Evolutionary conservation across 2,329 filamentous ascomycete species (phyloP).

Genomic region (Allantophomopsis lycopodina): DNA sequence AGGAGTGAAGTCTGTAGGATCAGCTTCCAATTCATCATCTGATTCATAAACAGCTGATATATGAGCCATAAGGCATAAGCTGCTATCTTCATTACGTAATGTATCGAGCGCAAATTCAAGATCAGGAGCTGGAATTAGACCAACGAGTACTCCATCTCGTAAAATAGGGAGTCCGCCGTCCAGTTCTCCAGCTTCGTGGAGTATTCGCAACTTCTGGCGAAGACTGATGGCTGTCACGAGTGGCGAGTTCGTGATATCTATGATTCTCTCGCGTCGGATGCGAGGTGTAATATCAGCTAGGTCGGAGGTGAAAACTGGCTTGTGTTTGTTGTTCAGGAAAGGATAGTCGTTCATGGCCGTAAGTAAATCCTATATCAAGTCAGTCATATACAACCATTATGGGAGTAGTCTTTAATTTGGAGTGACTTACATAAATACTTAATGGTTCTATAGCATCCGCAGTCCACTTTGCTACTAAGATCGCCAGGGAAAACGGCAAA

Average conservation of each 20-base stretch:
- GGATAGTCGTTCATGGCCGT: constrained; percentile 97
- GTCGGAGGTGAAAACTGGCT: constrained; percentile 79
- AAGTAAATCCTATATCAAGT: constrained; percentile 53
- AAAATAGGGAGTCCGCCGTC: constrained; percentile 87
- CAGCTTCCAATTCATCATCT: constrained; percentile 49
- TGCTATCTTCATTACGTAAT: constrained; percentile 59
- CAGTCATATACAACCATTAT: too few species aligned
- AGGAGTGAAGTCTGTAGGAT: constrained; percentile 74
- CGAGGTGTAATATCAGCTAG: constrained; percentile 76
- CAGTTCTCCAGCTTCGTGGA: constrained; percentile 78
- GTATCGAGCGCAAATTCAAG: constrained; percentile 86
- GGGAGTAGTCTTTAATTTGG: too few species aligned
- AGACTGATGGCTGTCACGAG: constrained; percentile 65
- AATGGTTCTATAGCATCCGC: constrained; percentile 88
- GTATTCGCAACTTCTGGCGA: constrained; percentile 64
- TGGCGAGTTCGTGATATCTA: constrained; percentile 77
- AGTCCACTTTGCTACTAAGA: constrained; percentile 96
- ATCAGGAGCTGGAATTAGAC: constrained; percentile 85
- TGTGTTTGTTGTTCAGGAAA: constrained; percentile 92
- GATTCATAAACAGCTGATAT: constrained; percentile 36
- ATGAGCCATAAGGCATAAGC: constrained; percentile 66
- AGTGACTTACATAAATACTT: constrained; percentile 65
- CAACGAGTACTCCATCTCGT: constrained; percentile 65
- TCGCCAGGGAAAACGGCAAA: constrained; percentile 80
- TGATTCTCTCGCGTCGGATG: constrained; percentile 61